These are phyloP conservation scores for Aspergillus intermedius DNA, from an alignment of 2,329 filamentous ascomycete genomes.

Conservation along the genomic window DNA sequence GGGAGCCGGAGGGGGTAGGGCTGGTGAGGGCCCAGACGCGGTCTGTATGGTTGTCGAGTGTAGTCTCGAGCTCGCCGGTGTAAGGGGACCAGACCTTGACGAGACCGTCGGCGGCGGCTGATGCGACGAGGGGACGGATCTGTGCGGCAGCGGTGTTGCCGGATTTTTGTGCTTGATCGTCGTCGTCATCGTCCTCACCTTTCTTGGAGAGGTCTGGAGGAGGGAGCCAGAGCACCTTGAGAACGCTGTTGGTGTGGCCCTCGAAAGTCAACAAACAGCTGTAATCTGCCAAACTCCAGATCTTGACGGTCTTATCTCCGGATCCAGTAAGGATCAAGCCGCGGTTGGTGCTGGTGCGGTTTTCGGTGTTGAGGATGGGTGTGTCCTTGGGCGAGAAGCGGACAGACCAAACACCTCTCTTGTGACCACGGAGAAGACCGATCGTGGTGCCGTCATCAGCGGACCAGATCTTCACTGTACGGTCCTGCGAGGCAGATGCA, in stretches of 20 bases:
- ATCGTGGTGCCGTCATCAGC: slow-evolving; percentile 81
- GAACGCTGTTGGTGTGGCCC: slow-evolving; percentile 88
- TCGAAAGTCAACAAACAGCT: slow-evolving; percentile 90
- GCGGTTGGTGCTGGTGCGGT: slow-evolving; percentile 63
- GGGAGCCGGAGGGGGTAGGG: slow-evolving; percentile 40
- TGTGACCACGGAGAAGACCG: slow-evolving; percentile 86
- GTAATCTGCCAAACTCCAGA: slow-evolving; percentile 92
- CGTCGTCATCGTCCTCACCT: slow-evolving; percentile 27
- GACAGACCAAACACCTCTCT: slow-evolving; percentile 92
- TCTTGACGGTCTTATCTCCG: slow-evolving; percentile 90
- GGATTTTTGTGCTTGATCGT: slow-evolving; percentile 22
- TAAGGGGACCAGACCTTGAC: slow-evolving; percentile 95
- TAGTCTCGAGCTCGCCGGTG: slow-evolving; percentile 76
- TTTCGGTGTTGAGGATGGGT: slow-evolving; percentile 67
- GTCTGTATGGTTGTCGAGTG: slow-evolving; percentile 94
- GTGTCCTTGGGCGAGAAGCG: slow-evolving; percentile 77
- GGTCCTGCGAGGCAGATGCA: slow-evolving; percentile 92
- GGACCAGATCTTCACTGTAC: slow-evolving; percentile 95
- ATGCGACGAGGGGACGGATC: slow-evolving; percentile 53
- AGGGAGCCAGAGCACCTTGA: slow-evolving; percentile 86
- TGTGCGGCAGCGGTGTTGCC: slow-evolving; percentile 24
- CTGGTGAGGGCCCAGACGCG: slow-evolving; percentile 86
- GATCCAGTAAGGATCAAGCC: slow-evolving; percentile 84
- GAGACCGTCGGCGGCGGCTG: slow-evolving; percentile 85
- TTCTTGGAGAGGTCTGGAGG: slow-evolving; percentile 35